A percentile compares a stretch with the other conserved stretches of the same genome.
Conservation (phyloP, 1,284 basidiomycete species). For the Athelia sp. region DNA sequence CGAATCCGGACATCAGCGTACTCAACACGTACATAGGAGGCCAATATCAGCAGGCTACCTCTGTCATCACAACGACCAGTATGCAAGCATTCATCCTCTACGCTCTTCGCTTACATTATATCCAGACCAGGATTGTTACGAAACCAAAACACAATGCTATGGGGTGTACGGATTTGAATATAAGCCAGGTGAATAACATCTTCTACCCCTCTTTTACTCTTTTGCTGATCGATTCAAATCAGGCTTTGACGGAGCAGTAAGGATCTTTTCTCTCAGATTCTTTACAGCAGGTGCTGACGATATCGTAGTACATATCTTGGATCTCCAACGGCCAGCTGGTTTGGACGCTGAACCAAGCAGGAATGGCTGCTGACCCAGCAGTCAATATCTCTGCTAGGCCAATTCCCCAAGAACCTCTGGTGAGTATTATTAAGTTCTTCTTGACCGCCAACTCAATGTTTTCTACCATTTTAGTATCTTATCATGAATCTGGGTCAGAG, state of each 20-base stretch:
- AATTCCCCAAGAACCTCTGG: constrained; percentile 72
- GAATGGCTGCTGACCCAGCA: constrained; percentile 52
- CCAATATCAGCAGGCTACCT: constrained; percentile 58
- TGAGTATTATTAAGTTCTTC: constrained; percentile 20
- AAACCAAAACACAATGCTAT: constrained; percentile 8
- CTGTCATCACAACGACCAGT: constrained; percentile 44
- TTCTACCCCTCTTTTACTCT: neutral
- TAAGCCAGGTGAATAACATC: constrained; percentile 40
- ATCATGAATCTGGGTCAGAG: constrained; percentile 54
- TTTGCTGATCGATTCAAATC: constrained; percentile 43
- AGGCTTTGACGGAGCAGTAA: neutral
- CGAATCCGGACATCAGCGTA: constrained; percentile 38
- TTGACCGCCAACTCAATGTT: constrained; percentile 22
- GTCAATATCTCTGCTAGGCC: constrained; percentile 58
- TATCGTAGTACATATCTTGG: constrained; percentile 64
- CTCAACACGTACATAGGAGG: constrained; percentile 54
- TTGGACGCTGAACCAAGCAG: constrained; percentile 65
- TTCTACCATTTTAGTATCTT: constrained; percentile 40
- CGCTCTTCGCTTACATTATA: neutral
- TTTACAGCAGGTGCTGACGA: constrained; percentile 22
- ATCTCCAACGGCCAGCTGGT: constrained; percentile 47
- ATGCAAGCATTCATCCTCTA: constrained; percentile 24
- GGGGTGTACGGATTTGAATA: constrained; percentile 12
- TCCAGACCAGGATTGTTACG: constrained; percentile 13
- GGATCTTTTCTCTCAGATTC: constrained; percentile 30